Base-by-base conservation (phyloP, 768 basidiomycete genomes). In the Pisolithus tinctorius region DNA sequence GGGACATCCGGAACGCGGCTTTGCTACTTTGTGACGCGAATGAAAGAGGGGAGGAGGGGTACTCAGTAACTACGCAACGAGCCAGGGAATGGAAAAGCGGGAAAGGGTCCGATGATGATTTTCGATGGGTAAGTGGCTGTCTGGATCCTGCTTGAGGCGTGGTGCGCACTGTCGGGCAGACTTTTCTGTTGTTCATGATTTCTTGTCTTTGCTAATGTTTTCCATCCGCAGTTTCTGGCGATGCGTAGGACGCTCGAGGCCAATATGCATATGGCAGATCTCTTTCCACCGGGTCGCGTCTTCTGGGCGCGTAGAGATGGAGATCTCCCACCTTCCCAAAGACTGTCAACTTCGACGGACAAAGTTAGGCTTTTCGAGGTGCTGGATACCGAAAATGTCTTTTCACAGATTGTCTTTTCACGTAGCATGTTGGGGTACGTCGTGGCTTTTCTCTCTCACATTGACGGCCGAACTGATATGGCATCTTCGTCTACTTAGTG, bases 241-340 rank as follows among this genome's bases (percentile, higher is more conserved):
- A 78, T 86, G 52, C 80, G 89, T 42, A 91, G 88, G 73, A 90
- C 88, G 3, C 75, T 92, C 0, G 87, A 91, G 63, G 88, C 88
- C 42, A 89, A 87, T 53, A 91, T 92, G 88, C 77, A 81, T 45
- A 79, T 76, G 71, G 69, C 79, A 3, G 76, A 83, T 56, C 76
- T 88, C 63, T 89, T 79, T 55, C 88, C 88, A 11, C 85, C 89
- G 0, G 89, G 88, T 3, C 76, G 82, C 7, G 82, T 91, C 14
- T 73, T 88, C 30, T 90, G 88, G 88, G 88, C 83, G 5, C 73
- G 89, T 64, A 78, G 86, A 50, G 83, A 90, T 51, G 75, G 77
- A 44, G 84, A 88, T 64, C 63, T 91, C 23, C 81, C 84, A 49
- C 78, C 78, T 8, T 71, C 79, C 0, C 67, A 70, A 54, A 53